Evolutionary conservation across 2,329 filamentous ascomycete species (phyloP).

Genomic region (Metarhizium guizhouense): DNA sequence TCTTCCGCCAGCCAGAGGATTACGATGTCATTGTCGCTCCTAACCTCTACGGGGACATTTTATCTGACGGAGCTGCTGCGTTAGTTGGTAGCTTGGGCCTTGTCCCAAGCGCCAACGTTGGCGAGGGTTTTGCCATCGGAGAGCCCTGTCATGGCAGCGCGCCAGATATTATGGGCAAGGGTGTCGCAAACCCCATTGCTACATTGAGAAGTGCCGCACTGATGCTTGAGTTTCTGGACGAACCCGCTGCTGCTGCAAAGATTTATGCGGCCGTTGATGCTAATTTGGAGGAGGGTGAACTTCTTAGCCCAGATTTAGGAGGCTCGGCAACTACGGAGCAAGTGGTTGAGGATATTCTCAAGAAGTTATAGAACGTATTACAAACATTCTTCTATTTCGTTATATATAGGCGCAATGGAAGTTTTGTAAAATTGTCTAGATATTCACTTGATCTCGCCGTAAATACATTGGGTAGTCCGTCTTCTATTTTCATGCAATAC

Average conservation of each 20-base stretch:
- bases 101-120: conserved; percentile 91
- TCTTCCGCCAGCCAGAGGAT: conserved; percentile 88
- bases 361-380: conserved; percentile 52
- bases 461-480: neutral
- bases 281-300: conserved; percentile 73
- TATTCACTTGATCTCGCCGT: neutral
- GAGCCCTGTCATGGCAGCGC: conserved; percentile 97
- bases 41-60: conserved; percentile 94
- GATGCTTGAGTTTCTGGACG: conserved; percentile 92
- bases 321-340: conserved; percentile 78
- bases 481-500: neutral
- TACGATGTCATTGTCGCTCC: conserved; percentile 98
- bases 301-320: conserved; percentile 83
- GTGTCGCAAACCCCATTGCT: conserved; percentile 93
- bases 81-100: conserved; percentile 87
- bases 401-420: neutral
- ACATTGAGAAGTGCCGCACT: conserved; percentile 83
- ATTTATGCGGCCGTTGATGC: conserved; percentile 91
- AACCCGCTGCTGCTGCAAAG: conserved; percentile 75
- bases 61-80: conserved; percentile 90
- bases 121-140: conserved; percentile 88
- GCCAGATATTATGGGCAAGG: conserved; percentile 87
- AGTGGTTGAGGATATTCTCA: conserved; percentile 80
- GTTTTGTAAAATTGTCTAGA: neutral
- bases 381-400: neutral